Evolutionary conservation across 805 yeast species (phyloP), one percentile per base, ranked within the genome.

Genomic region (Schwanniomyces polymorphus): DNA sequence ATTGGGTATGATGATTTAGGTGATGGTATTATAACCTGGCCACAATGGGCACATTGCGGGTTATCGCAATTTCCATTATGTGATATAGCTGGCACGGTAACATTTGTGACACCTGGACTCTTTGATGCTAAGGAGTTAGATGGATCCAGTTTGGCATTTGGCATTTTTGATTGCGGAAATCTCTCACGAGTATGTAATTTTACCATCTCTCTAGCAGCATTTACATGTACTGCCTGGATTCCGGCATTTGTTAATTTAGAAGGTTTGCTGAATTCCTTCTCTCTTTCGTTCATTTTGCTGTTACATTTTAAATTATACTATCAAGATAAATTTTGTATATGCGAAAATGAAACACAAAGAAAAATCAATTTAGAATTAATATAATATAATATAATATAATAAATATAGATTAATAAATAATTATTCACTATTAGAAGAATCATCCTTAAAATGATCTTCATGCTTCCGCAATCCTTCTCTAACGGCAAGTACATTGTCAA

Each of bases 401-500:
- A 42, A 3, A 16, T 18, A 42, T 17, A 11, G 18, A 29, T 2
- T 18, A 18, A 21, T 17, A 42, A 12, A 21, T 42, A 37, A n/a
- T 18, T 45, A 42, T 9, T 45, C 48, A 14, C 48, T 44, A 16
- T 16, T 43, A 27, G 48, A 34, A 1, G 51, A 48, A 5, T 55
- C 57, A 35, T 60, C 63, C 42, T 54, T 58, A 38, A 58, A 47
- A 23, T 41, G 42, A 29, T 58, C 63, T 38, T 59, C 66, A 40
- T 65, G 70, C 42, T 55, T 57, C 48, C 77, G 79, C 51, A 91
- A 74, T 7, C 88, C 97, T 57, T 86, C 86, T 61, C 96, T 77
- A n/a, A 91, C 95, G 0, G 97, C 97, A 59, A 91, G 74, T 1
- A 92, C 98, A 46, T 89, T 85, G 67, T 92, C 98, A 3, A 89